Percentiles rank a stretch among this genome's conserved stretches.
Conservation (phyloP, 1,284 basidiomycete species). For the Leccinum subrobustum region DNA sequence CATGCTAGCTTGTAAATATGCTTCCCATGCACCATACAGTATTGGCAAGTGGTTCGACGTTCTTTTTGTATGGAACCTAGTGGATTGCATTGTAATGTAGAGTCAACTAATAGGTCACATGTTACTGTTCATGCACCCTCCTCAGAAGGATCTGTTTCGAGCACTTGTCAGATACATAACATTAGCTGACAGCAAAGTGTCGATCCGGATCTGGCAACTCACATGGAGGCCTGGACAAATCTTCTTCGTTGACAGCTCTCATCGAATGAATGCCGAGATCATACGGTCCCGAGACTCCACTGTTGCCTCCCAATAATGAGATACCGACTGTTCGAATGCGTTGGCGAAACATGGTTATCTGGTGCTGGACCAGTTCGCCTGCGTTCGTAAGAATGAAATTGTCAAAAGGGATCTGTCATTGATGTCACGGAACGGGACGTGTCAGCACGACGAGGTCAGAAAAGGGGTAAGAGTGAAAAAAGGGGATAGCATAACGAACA, state of each 20-base stretch:
- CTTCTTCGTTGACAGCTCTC: slow-evolving; percentile 56
- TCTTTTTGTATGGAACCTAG: slow-evolving; percentile 3
- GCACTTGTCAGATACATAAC: slow-evolving; percentile 11
- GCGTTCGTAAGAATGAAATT: slow-evolving; percentile 84
- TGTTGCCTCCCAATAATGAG: slow-evolving; percentile 78
- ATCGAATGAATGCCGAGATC: slow-evolving; percentile 77
- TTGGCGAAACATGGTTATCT: slow-evolving; percentile 75
- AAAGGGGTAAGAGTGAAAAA: neutral
- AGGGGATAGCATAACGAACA: slow-evolving; percentile 43
- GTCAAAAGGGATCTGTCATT: slow-evolving; percentile 69
- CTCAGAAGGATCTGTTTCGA: slow-evolving; percentile 34
- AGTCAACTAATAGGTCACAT: neutral
- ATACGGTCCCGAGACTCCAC: slow-evolving; percentile 65
- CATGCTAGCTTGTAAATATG: slow-evolving; percentile 25
- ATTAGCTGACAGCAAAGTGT: neutral
- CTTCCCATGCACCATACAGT: slow-evolving; percentile 9
- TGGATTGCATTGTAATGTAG: neutral
- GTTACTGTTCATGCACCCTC: slow-evolving; percentile 27
- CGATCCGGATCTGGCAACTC: slow-evolving; percentile 17
- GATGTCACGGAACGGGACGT: neutral
- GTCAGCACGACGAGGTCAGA: slow-evolving; percentile 1
- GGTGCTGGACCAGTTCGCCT: slow-evolving; percentile 68
- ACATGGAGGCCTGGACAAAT: slow-evolving; percentile 43
- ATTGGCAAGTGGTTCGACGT: neutral
- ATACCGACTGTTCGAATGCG: slow-evolving; percentile 81